Base-by-base conservation (phyloP, 345 rosid genomes). In the Gynandropsis gynandra region DNA sequence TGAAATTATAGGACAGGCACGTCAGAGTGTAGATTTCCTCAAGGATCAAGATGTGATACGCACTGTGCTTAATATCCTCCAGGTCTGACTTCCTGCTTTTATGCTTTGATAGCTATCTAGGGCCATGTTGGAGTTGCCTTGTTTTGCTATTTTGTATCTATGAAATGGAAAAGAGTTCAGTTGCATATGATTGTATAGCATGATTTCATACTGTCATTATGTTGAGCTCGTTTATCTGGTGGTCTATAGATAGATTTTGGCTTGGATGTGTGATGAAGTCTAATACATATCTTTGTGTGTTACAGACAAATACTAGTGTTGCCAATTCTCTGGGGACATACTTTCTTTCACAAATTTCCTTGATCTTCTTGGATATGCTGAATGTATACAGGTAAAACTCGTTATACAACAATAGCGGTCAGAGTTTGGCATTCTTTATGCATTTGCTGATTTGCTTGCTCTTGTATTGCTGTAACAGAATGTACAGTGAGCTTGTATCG, bases 401-500 rank as follows among this genome's bases (percentile, higher is more conserved):
- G 39, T 24, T 29, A 50, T 37, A 19, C 49, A 24, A 42, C 29
- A 49, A 15, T 42, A 16, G 29, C 29, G 2, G 29, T 24, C 29
- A 2, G 5, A 2, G 29, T 24, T 24, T 9, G 38, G 5, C 37
- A 27, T 29, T 17, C 20, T 36, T 44, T 29, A 18, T 17, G 16
- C 47, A 58, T 12, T n/a, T n/a, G n/a, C 13, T 14, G 37, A 4
- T 19, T 20, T 15, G 32, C 19, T 42, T 35, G 39, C 32, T 44
- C 65, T 52, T 50, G 24, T 44, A 50, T 65, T 70, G 65, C 58
- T 71, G 62, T 63, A 34, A 66, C 89, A 93, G 99, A 69, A 93
- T 88, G 99, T 93, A 93, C 75, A 93, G 99, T 52, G 99, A 93
- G 77, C 99, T 93, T 68, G 84, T 93, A 64, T 93, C 99, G 27